These are phyloP conservation scores for Apocynum venetum DNA, from an alignment of 257 asterid genomes.

Conservation along the genomic window DNA sequence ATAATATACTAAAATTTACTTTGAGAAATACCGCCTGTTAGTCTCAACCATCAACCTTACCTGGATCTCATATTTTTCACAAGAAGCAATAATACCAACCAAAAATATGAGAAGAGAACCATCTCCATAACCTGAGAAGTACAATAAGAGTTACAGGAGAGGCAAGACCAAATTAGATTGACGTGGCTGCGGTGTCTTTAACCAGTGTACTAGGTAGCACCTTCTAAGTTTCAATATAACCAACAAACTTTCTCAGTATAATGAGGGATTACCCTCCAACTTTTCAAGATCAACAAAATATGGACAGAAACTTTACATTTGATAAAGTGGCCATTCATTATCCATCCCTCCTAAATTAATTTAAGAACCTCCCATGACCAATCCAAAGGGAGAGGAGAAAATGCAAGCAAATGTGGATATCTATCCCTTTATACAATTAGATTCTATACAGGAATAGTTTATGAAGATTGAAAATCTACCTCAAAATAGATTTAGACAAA, in stretches of 20 bases:
- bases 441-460: background rate
- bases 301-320: background rate
- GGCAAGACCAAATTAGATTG: no score
- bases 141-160: no score
- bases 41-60: no score
- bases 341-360: background rate
- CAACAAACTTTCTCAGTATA: background rate
- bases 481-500: background rate
- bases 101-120: no score
- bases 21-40: no score
- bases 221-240: background rate
- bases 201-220: no score
- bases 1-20: no score
- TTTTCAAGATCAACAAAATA: background rate
- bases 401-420: background rate
- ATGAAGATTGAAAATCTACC: background rate
- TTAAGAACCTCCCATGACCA: background rate
- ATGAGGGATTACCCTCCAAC: background rate
- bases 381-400: background rate
- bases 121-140: no score
- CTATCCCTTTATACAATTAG: conserved; percentile 1
- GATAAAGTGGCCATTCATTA: background rate
- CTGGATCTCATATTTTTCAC: no score
- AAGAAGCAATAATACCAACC: no score
- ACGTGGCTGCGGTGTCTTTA: no score